Conservation (phyloP, 768 basidiomycete species). For the Pleurotus ostreatus region DNA sequence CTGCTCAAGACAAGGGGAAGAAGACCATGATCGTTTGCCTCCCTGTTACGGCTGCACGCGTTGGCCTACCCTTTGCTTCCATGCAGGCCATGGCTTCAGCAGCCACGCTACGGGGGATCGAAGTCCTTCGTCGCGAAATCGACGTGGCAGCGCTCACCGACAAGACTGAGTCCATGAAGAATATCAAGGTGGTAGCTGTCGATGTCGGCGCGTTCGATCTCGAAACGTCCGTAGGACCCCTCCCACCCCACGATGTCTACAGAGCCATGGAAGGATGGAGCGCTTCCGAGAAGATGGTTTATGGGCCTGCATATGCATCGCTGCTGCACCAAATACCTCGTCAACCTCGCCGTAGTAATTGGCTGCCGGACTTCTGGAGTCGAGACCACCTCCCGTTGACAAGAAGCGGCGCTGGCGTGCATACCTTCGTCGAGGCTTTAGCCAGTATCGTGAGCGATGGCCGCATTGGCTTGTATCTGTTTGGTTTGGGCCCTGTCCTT, state of each 20-base stretch:
- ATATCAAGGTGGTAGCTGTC: conserved; percentile 64
- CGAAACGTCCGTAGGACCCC: conserved; percentile 18
- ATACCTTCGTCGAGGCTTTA: conserved; percentile 55
- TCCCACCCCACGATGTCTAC: conserved; percentile 31
- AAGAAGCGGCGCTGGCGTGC: conserved; percentile 52
- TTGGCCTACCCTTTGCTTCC: conserved; percentile 67
- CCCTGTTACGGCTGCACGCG: conserved; percentile 66
- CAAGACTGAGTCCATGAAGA: conserved; percentile 54
- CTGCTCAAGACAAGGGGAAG: conserved; percentile 44
- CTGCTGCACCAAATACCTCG: conserved; percentile 27
- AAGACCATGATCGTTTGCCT: conserved; percentile 72
- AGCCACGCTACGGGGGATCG: conserved; percentile 64
- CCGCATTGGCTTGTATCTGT: conserved; percentile 30
- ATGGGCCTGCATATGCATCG: conserved; percentile 65
- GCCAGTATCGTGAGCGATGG: conserved; percentile 60
- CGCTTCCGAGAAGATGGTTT: conserved; percentile 65
- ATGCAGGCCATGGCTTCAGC: conserved; percentile 76
- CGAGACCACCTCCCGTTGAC: conserved; percentile 29
- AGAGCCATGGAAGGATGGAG: conserved; percentile 70
- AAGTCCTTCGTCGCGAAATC: conserved; percentile 74
- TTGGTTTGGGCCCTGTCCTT: conserved; percentile 41
- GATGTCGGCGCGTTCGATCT: conserved; percentile 65
- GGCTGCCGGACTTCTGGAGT: conserved; percentile 33
- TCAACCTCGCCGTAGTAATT: conserved; percentile 19
- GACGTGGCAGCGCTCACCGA: conserved; percentile 51